phyloP scores from a whole-genome alignment of 768 basidiomycete genomes.

The Amanita brunnescens region DNA sequence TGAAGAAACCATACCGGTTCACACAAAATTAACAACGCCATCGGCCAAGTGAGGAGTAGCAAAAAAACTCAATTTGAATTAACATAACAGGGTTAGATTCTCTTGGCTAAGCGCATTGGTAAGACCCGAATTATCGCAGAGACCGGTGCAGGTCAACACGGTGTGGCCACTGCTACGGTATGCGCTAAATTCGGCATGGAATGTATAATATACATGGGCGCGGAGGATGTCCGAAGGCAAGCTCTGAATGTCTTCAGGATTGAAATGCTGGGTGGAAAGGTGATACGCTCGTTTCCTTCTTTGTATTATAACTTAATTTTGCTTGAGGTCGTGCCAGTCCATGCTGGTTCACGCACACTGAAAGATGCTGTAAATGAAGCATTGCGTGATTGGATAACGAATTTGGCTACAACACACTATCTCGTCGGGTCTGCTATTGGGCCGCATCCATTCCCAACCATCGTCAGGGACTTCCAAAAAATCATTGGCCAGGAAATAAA shows the following conservation, averaged over 20 bases:
- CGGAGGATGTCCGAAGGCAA: conserved; percentile 93
- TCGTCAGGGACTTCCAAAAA: conserved; percentile 96
- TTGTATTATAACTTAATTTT: neutral
- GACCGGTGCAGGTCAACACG: conserved; percentile 98
- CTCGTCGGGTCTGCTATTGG: conserved; percentile 96
- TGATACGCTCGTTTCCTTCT: conserved; percentile 16
- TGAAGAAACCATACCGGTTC: conserved; percentile 93
- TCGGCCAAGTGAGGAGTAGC: conserved; percentile 61
- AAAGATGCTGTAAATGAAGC: conserved; percentile 99
- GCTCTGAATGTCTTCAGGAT: conserved; percentile 99
- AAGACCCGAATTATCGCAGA: conserved; percentile 98
- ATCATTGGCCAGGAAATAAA: conserved; percentile 96
- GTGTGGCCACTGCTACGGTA: conserved; percentile 97
- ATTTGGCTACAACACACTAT: conserved; percentile 90
- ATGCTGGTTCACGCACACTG: conserved; percentile 88
- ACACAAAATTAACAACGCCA: conserved; percentile 99
- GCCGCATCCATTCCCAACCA: conserved; percentile 98
- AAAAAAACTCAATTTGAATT: neutral
- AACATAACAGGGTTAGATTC: conserved; percentile 47
- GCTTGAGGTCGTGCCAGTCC: conserved; percentile 78
- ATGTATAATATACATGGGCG: conserved; percentile 97
- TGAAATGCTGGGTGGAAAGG: conserved; percentile 92
- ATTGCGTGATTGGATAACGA: conserved; percentile 97
- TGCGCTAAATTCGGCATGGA: conserved; percentile 95
- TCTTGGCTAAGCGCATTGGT: conserved; percentile 88